Percentiles rank a stretch among this genome's conserved stretches.
Evolutionary conservation across 331 rosid genomes (phyloP).

Genomic region (Arachis monticola): DNA sequence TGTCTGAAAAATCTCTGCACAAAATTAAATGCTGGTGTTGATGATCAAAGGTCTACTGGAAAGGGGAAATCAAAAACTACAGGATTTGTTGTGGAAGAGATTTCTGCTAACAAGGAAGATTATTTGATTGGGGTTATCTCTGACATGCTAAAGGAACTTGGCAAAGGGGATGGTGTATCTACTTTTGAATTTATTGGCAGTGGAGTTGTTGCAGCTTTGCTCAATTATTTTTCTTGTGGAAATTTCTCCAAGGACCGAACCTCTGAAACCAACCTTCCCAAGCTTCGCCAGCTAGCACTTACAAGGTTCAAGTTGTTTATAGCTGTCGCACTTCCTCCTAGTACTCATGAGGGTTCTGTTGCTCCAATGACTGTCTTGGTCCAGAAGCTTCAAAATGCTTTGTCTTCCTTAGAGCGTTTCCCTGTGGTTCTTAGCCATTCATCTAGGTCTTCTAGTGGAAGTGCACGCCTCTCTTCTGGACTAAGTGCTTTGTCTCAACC

Average conservation of each 20-base stretch:
- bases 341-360: constrained; percentile 42
- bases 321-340: constrained; percentile 78
- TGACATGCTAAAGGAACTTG: constrained; percentile 87
- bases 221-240: constrained; percentile 90
- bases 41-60: constrained; percentile 74
- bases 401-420: constrained; percentile 95
- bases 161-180: constrained; percentile 99
- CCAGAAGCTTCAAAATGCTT: constrained; percentile 97
- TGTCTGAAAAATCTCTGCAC: constrained; percentile 79
- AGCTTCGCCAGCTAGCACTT: constrained; percentile 88
- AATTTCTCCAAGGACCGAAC: constrained; percentile 77
- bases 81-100: constrained; percentile 60
- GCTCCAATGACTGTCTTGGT: constrained; percentile 83
- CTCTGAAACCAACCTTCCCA: constrained; percentile 75
- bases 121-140: constrained; percentile 69
- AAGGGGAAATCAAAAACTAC: constrained; percentile 86
- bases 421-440: constrained; percentile 98
- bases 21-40: constrained; percentile 74
- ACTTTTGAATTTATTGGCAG: constrained; percentile 99
- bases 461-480: constrained; percentile 95
- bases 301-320: constrained; percentile 83
- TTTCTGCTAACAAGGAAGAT: constrained; percentile 63
- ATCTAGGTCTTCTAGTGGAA: constrained; percentile 86
- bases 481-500: constrained; percentile 93
- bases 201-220: constrained; percentile 89